Evolutionary conservation across 2,329 filamentous ascomycete species (phyloP), one percentile per base, ranked within the genome.

Genomic region (Cylindrodendrum hubeiense): DNA sequence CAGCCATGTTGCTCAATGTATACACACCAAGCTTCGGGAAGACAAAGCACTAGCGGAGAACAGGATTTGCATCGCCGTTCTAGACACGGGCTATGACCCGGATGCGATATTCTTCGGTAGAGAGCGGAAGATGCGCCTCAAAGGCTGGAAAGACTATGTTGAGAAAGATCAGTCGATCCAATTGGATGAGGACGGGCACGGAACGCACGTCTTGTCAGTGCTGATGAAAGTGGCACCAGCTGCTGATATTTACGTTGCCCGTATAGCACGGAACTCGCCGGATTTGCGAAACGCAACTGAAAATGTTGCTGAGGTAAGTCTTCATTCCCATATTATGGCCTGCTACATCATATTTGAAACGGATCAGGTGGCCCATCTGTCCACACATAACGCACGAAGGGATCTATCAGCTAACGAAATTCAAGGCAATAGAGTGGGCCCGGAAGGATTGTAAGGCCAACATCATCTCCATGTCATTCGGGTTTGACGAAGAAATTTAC

Each of bases 201-300:
- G 56, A 51, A 60, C 56, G 8, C 56, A 60, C n/a, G 56, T 60
- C 6, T 33, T 60, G n/a, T 60, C 56, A 8, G 46, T 60, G 17
- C 17, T 52, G 4, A 60, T 60, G 56, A 52, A 60, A 34, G 37
- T 60, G n/a, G 56, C 56, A 5, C 56, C 56, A 5, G 56, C 56
- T 8, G 56, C 56, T 13, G 56, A 60, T 24, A 52, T 60, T n/a
- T 60, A 21, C 22, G 56, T 60, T 33, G 56, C 56, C 17, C 56
- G 56, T 21, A 26, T 60, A 5, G 56, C 56, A 34, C 10, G n/a
- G 21, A 21, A 60, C 17, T n/a, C 46, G n/a, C 3, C 33, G 7
- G 56, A 60, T 43, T 52, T 60, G 33, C 12, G 33, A 6, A 30
- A 43, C 4, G 56, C 56, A 22, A 22, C 56, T 21, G 5, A 24